These are phyloP conservation scores for Pseudocercospora cruenta DNA, from an alignment of 2,329 filamentous ascomycete genomes.

Conservation along the genomic window DNA sequence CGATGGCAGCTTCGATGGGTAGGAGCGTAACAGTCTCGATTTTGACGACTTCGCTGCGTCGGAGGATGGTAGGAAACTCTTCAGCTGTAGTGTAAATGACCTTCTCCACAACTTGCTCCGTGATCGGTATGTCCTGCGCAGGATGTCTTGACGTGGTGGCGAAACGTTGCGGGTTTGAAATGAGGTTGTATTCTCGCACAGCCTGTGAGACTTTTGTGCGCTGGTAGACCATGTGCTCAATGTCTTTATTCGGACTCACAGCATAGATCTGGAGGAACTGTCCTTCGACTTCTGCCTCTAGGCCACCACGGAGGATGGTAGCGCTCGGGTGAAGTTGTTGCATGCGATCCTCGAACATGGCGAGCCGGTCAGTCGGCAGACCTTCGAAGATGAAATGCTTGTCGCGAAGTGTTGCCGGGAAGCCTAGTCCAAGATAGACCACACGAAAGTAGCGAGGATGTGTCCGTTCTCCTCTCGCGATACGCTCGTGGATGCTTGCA, in stretches of 20 bases:
- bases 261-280: constrained; percentile 85
- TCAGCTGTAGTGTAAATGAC: constrained; percentile 81
- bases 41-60: constrained; percentile 80
- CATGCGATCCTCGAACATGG: constrained; percentile 86
- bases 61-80: constrained; percentile 85
- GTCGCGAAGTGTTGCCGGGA: constrained; percentile 77
- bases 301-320: constrained; percentile 72
- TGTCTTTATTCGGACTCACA: constrained; percentile 79
- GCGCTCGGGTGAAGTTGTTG: constrained; percentile 87
- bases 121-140: constrained; percentile 62
- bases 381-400: constrained; percentile 94
- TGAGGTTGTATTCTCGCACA: constrained; percentile 83
- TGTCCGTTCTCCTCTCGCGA: constrained; percentile 77
- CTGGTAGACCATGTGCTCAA: constrained; percentile 82
- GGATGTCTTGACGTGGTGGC: constrained; percentile 75
- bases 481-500: constrained; percentile 86
- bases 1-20: constrained; percentile 83
- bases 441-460: constrained; percentile 90
- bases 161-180: constrained; percentile 76
- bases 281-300: constrained; percentile 78
- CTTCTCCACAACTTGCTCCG: constrained; percentile 81
- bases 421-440: constrained; percentile 84
- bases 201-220: constrained; percentile 80
- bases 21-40: constrained; percentile 68
- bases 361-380: constrained; percentile 72